Conservation (phyloP, 176 grass and related monocot species). For the Sorghum bicolor region DNA sequence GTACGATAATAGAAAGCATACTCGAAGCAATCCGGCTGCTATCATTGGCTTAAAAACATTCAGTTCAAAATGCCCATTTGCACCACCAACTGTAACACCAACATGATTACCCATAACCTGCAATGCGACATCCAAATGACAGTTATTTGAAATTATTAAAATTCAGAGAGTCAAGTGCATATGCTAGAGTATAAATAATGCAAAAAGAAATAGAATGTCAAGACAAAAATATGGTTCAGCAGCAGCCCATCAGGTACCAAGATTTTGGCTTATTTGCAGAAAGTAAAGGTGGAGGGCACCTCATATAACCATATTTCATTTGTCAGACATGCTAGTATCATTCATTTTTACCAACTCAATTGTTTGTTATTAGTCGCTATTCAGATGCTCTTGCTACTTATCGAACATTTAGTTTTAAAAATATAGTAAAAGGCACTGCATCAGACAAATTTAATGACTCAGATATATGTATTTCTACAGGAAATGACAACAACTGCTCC, state of each 20-base stretch:
- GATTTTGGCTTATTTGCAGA: neutral
- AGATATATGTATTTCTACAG: neutral
- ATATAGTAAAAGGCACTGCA: neutral
- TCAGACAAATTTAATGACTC: neutral
- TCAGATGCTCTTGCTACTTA: slow-evolving; percentile 8
- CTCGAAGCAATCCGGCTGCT: slow-evolving; percentile 81
- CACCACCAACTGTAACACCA: slow-evolving; percentile 80
- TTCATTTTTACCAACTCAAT: neutral
- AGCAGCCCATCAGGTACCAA: neutral
- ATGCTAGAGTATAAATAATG: neutral
- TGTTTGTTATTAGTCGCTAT: neutral
- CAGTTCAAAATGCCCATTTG: slow-evolving; percentile 94
- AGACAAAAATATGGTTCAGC: neutral
- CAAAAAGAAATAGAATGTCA: neutral
- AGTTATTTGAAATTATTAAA: slow-evolving; percentile 17
- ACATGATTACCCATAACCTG: slow-evolving; percentile 98
- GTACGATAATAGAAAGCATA: slow-evolving; percentile 35
- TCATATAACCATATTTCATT: slow-evolving; percentile 1
- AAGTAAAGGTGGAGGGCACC: neutral
- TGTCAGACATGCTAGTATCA: neutral
- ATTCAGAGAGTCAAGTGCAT: neutral
- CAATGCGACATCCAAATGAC: neutral
- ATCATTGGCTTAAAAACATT: slow-evolving; percentile 97
- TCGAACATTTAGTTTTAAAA: neutral
- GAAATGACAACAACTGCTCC: neutral